These are phyloP conservation scores for Nemania sp. DNA, from an alignment of 2,329 filamentous ascomycete species.

Conservation along the genomic window DNA sequence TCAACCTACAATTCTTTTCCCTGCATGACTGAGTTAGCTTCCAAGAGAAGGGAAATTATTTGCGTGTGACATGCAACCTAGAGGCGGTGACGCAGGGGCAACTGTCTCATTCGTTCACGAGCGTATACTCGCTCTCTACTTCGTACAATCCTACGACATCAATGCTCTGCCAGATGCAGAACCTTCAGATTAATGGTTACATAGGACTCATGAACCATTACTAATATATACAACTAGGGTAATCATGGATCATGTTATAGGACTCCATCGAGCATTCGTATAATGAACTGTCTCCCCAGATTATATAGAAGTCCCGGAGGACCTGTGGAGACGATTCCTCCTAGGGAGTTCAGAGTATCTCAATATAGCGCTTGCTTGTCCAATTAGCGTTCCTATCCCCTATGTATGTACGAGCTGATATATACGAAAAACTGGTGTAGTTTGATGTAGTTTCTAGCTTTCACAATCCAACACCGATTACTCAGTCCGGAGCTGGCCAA, in stretches of 20 bases:
- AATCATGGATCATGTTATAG: background rate
- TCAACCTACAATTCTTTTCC: constrained; percentile 17
- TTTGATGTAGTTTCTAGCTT: background rate
- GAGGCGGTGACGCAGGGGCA: constrained; percentile 22
- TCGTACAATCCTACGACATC: too few species aligned
- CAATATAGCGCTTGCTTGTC: too few species aligned
- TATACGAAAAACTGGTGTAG: background rate
- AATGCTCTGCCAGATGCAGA: too few species aligned
- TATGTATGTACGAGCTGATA: too few species aligned
- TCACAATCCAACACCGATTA: background rate
- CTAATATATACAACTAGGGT: too few species aligned
- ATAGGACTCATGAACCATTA: too few species aligned
- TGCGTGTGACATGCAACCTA: constrained; percentile 12
- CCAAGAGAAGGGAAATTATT: constrained; percentile 1
- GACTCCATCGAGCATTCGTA: too few species aligned
- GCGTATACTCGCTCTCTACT: background rate
- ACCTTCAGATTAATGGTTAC: too few species aligned
- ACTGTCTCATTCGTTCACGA: background rate
- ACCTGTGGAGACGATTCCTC: background rate
- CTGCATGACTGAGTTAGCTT: background rate
- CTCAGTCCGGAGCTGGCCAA: background rate
- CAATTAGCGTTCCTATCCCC: too few species aligned
- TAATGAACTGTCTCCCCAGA: too few species aligned
- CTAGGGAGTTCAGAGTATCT: background rate
- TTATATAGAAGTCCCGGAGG: background rate